Base-by-base conservation (phyloP, 2,329 filamentous ascomycete species). In the Pseudodiploospora longispora region DNA sequence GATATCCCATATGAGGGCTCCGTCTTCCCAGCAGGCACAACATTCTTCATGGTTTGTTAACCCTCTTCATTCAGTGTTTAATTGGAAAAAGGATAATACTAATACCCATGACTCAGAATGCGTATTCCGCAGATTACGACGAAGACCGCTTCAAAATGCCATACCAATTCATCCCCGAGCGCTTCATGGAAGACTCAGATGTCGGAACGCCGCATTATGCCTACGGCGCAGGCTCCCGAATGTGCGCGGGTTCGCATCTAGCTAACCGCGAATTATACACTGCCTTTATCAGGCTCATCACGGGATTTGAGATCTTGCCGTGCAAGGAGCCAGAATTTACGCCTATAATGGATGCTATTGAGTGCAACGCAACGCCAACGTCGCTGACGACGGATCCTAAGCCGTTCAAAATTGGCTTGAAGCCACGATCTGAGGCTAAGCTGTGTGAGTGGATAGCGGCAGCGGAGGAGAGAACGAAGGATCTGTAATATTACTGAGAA, bases 121-220 rank as follows among this genome's bases (percentile, higher is more conserved):
- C 84, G 7, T 88, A 83, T 62, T 83, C 82, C 1, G 85, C 83
- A 28, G 75, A 89, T 62, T 87, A 86, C 60, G 85, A 89, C 56
- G 70, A 73, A 5, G 61, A 65, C 0, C 83, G 87, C 57, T 89
- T 87, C 68, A 76, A 79, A 50, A 60, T 77, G 29, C 76, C 85
- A 0, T 50, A 72, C 29, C 63, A 67, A 6, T 88, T 89, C 59
- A 68, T 78, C n/a, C 82, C 84, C 0, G 83, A 88, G 50, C 76
- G 85, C 28, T 89, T 83, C 56, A 66, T 89, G 8, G 61, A 71
- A 41, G 70, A 80, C 42, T 67, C 64, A 27, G 75, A 64, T 67
- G 40, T 65, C 1, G 78, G 78, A 6, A 80, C 78, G 2, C 75
- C 74, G 0, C 80, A 83, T 54, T 81, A 78, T 53, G 76, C 66